Base-by-base conservation (phyloP, 176 grass and related monocot genomes). In the Chloris gayana region DNA sequence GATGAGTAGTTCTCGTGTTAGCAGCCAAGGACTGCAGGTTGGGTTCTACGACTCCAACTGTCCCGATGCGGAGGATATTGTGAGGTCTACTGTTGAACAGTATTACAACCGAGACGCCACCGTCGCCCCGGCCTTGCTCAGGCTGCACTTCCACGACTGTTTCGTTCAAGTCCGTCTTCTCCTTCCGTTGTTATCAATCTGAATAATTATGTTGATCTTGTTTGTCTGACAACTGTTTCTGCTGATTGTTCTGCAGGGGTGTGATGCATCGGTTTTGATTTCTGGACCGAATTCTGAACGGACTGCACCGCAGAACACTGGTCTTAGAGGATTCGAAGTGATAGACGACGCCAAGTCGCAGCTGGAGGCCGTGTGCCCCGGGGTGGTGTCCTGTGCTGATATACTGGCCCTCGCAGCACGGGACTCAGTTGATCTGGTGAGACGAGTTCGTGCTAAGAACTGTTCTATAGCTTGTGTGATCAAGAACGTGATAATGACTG, bases 61-160 rank as follows among this genome's bases (percentile, higher is more conserved):
- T 30, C 89, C 89, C 61, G 80, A 88, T 0, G 89, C 76, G 0
- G 94, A 97, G 85, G 79, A 94, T 42, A 88, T 88, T 1, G 91
- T 94, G 37, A 89, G 83, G 38, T 92, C 91, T 11, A 86, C 80
- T 0, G 87, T 97, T 24, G 85, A 87, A 46, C 89, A 92, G 73
- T 87, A 90, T 33, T 97, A 86, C 83, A 84, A 88, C 51, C 79
- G 26, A 0, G 91, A 92, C 53, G 62, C 82, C 51, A 92, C 91
- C 42, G 69, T 92, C 25, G 91, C 94, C 38, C 91, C 94, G 1
- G 82, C 74, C 68, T 64, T 97, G 83, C 85, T 97, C 58, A 86
- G 91, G 76, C 85, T 97, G 13, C 94, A 97, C 71, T 97, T 97
- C 70, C 94, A 97, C 14, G 91, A 97, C 73, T 97, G 94, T 34